Conservation (phyloP, 1,284 basidiomycete species). For the Cryptococcus sp. region DNA sequence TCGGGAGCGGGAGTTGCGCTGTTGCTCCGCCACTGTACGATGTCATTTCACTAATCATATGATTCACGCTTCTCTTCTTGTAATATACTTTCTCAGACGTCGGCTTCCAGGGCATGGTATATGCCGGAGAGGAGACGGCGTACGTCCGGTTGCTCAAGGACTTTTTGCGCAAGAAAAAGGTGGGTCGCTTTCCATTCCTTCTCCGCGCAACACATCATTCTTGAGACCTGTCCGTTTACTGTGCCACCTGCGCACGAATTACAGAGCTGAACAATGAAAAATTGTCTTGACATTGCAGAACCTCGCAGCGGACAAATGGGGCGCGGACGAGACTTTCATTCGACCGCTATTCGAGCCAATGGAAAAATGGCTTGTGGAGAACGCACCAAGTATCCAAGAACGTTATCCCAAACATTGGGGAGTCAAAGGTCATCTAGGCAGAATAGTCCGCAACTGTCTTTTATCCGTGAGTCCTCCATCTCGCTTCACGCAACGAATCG, state of each 20-base stretch:
- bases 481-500: too few species aligned
- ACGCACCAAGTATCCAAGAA: conserved; percentile 40
- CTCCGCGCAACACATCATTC: not conserved
- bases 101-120: conserved; percentile 76
- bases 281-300: conserved; percentile 43
- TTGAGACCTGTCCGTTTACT: too few species aligned
- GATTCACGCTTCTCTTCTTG: too few species aligned
- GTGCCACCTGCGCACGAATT: not conserved
- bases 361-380: conserved; percentile 58
- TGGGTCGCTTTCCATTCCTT: conserved; percentile 1
- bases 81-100: conserved; percentile 56
- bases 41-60: too few species aligned
- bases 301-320: conserved; percentile 68
- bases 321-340: conserved; percentile 54
- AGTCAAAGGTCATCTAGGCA: conserved; percentile 50
- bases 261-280: too few species aligned
- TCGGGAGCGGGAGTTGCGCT: not conserved
- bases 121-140: conserved; percentile 65
- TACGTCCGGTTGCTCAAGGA: conserved; percentile 54
- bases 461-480: conserved; percentile 53
- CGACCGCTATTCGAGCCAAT: conserved; percentile 63
- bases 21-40: too few species aligned
- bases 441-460: conserved; percentile 64
- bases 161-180: conserved; percentile 29
- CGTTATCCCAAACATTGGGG: conserved; percentile 49